A percentile compares a stretch with the other conserved stretches of the same genome.
Conservation (phyloP, 2,329 filamentous ascomycete species). For the Phialophora expanda region DNA sequence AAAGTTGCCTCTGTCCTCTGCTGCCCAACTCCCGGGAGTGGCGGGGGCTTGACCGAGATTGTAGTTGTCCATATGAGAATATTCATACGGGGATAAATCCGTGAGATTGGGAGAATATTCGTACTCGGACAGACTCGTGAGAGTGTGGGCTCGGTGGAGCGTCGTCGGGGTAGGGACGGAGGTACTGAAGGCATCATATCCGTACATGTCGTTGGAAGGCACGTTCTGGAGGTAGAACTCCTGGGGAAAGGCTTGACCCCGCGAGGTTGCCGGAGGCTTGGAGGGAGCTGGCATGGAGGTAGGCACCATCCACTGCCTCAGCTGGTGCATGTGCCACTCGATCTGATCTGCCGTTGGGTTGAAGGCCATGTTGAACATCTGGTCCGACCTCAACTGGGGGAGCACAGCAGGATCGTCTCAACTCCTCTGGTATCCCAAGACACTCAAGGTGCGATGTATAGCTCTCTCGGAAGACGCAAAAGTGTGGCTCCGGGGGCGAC, state of each 20-base stretch:
- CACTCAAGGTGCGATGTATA: neutral
- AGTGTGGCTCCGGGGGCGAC: neutral
- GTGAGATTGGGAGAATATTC: constrained; percentile 26
- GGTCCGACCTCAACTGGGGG: constrained; percentile 1
- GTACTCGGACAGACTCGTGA: constrained; percentile 28
- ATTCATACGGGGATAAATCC: constrained; percentile 27
- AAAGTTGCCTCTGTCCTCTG: constrained; percentile 30
- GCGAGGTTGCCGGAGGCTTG: constrained; percentile 19
- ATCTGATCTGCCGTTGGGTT: constrained; percentile 34
- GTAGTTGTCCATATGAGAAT: constrained; percentile 25
- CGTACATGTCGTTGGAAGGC: constrained; percentile 31
- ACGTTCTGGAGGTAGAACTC: constrained; percentile 35
- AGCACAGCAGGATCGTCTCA: neutral
- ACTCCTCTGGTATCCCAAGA: neutral
- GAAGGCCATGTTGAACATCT: constrained; percentile 30
- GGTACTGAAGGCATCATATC: constrained; percentile 26
- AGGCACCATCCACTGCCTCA: constrained; percentile 38
- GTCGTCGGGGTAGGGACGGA: constrained; percentile 15
- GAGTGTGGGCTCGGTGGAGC: constrained; percentile 32
- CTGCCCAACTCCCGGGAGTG: constrained; percentile 31
- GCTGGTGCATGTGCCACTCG: constrained; percentile 38
- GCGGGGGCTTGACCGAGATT: constrained; percentile 14
- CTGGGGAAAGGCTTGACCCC: constrained; percentile 26
- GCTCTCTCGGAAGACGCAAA: neutral
- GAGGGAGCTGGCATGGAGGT: constrained; percentile 29